Evolutionary conservation across 192 early-diverging fungal genomes (phyloP), one percentile per base, ranked within the genome.

Genomic region (Gigaspora rosea): DNA sequence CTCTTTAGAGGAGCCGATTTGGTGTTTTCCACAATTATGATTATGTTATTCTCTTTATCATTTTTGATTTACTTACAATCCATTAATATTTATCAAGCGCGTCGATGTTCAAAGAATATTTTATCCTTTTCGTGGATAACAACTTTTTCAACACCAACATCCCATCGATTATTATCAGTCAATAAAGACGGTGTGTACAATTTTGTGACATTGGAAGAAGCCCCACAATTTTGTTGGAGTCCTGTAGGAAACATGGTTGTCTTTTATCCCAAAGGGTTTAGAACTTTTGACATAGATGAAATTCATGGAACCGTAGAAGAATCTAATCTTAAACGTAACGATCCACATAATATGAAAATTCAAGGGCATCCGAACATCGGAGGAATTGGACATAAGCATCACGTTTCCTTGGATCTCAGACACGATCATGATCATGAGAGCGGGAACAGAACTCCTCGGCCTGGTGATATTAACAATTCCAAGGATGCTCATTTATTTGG

Each of bases 121-220:
- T 61, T 81, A 27, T 88, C 88, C 2, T 87, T 87, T 82, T 72
- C 88, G 27, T 87, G 86, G 82, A 86, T 87, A 35, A 84, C 85
- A 5, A 81, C 72, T 3, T 68, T 75, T 33, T 76, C 80, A 32
- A 76, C 84, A 12, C 76, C 82, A 41, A 81, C 85, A 6, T 81
- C 81, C 1, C 85, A 87, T 50, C 76, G 85, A n/a, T 48, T 90
- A 1, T 73, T 90, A 4, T 80, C 88, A 0, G 83, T 88, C 54
- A 84, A 85, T 41, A 87, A 86, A 36, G 89, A 90, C 49, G 82
- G 81, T n/a, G 69, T 75, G 12, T 83, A 87, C 63, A 89, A 88
- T 56, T 82, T 84, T 16, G 76, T 90, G 2, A 77, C 82, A 16
- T 59, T 88, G 46, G 86, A 86, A 50, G 89, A 91, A 72, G 78